Evolutionary conservation across 768 basidiomycete species (phyloP).

Genomic region (Hypsizygus marmoreus): DNA sequence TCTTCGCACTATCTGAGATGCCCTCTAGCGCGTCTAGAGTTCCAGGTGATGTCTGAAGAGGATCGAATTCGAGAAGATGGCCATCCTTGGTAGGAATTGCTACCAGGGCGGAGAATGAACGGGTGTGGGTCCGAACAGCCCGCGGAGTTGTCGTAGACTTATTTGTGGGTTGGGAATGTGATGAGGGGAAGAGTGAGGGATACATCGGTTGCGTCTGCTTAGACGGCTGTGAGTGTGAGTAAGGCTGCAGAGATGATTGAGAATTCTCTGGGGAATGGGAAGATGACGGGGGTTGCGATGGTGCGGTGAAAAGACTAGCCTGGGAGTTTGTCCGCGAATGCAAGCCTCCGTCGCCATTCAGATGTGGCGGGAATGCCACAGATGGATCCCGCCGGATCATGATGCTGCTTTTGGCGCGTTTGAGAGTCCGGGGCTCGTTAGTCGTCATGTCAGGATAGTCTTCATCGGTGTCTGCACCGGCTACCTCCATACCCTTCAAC

Average conservation of each 20-base stretch:
- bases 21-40: conserved; percentile 77
- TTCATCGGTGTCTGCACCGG: conserved; percentile 32
- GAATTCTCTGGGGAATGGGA: conserved; percentile 48
- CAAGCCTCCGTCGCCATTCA: conserved; percentile 20
- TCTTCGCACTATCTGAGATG: conserved; percentile 81
- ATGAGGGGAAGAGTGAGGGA: conserved; percentile 24
- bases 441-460: conserved; percentile 28
- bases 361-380: conserved; percentile 33
- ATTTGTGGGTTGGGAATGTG: conserved; percentile 26
- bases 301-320: conserved; percentile 43
- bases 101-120: conserved; percentile 59
- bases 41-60: conserved; percentile 69
- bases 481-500: conserved; percentile 48
- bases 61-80: conserved; percentile 83
- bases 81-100: conserved; percentile 84
- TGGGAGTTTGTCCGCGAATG: conserved; percentile 58
- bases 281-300: conserved; percentile 36
- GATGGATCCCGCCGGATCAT: conserved; percentile 62
- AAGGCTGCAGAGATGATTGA: conserved; percentile 28
- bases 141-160: conserved; percentile 35
- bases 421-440: conserved; percentile 34
- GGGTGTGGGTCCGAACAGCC: conserved; percentile 31
- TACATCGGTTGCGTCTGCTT: conserved; percentile 20
- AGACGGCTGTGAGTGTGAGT: conserved; percentile 17
- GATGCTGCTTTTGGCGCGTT: conserved; percentile 59